Evolutionary conservation across 495 filamentous ascomycete species (phyloP), one percentile per base, ranked within the genome.

Genomic region (Aspergillus affinis): DNA sequence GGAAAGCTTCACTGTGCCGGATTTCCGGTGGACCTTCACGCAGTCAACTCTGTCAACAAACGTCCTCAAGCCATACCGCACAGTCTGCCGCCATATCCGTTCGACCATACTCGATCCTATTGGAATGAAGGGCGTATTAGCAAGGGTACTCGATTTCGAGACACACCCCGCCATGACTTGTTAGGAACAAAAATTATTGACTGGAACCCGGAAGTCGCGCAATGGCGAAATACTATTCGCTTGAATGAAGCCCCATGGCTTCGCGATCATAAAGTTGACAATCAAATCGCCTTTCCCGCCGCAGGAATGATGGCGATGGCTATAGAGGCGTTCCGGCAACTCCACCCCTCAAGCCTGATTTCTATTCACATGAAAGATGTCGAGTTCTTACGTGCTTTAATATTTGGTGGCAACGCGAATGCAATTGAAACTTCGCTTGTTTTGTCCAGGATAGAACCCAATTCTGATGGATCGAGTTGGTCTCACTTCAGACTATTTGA

Each of bases 61-160:
- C 44, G 51, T 15, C 41, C 41, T 0, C 29, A 53, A 30, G 53
- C 58, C 15, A 20, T 62, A 5, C 52, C 77, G 13, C 55, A 71
- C 10, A 71, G 82, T 55, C 63, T 84, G 0, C 82, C 80, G 1
- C 65, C 68, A 23, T 83, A 83, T 51, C 29, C 51, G 7, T 83
- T 78, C 70, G 74, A 81, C 48, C 79, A 82, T 46, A 59, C 41
- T 17, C 44, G 57, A 9, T 8, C 36, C 1, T 61, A 57, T 21
- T 61, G 54, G 55, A 19, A 54, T 20, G 54, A 63, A 36, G 67
- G 54, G 23, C 55, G 64, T n/a, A 30, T 53, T 12, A 62, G 60
- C 26, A 54, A 57, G 29, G 29, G 29, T 15, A 36, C 57, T 27
- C 48, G 60, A 13, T 23, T 62, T 8, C 66, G 65, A 2, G 20